Evolutionary conservation across 2,329 filamentous ascomycete genomes (phyloP), one percentile per base, ranked within the genome.

Genomic region (Fusarium proliferatum): DNA sequence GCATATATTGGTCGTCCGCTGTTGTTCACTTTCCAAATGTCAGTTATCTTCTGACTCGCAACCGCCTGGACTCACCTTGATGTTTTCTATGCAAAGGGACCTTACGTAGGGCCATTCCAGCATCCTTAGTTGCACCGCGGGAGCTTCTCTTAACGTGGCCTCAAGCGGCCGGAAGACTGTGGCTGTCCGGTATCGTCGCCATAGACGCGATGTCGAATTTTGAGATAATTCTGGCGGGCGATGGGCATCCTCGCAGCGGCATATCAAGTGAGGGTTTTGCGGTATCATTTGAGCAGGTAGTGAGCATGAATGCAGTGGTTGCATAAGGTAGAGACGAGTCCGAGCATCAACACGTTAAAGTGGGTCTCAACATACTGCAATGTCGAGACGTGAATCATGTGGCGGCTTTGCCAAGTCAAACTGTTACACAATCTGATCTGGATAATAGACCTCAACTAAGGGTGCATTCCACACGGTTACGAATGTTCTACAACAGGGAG

Each of bases 191-290:
- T 9, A 9, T 28, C 17, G 16, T 26, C 19, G 17, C 5, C 16
- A 45, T 6, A 26, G 16, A 26, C 43, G 16, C 43, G 16, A 13
- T 45, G 23, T 26, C 16, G 23, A 2, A 12, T 45, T 26, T 11
- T 5, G 23, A 26, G 5, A 19, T 12, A 16, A 3, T 8, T 19
- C 23, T 19, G 16, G 23, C 10, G 3, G 19, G 4, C 4, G 4
- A 13, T 13, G 5, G 5, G 7, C 11, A 26, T 26, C 43, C 19
- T 26, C 7, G 43, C 17, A 7, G 5, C 43, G 7, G 43, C 3
- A 26, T 9, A 43, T 45, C 5, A 11, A 19, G 43, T 19, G 9
- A 45, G 3, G 11, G 3, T 6, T 26, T 4, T 13, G 16, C 23
- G 7, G 7, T 9, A 46, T 46, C 11, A 9, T 19, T 28, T 6